phyloP scores from a whole-genome alignment of 2,329 filamentous ascomycete species.

The Fusarium tricinctum region DNA sequence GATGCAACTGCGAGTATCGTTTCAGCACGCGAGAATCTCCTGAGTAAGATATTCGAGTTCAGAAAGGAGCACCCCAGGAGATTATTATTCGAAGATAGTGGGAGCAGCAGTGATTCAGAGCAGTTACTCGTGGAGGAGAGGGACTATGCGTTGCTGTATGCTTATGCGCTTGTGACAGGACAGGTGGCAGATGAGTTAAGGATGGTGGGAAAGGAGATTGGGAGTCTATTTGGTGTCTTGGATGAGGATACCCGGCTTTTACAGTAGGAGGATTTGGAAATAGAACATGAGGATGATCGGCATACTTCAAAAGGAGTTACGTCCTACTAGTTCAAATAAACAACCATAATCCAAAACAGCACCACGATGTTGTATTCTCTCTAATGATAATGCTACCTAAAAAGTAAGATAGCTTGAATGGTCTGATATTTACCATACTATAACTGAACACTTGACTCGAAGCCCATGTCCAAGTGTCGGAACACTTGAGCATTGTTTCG shows the following conservation, averaged over 20 bases:
- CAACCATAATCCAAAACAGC: too few species aligned
- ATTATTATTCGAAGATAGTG: slow-evolving; percentile 40
- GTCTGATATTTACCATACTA: too few species aligned
- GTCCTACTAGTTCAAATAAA: too few species aligned
- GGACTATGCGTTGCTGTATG: slow-evolving; percentile 93
- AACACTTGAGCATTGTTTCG: too few species aligned
- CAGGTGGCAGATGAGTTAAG: slow-evolving; percentile 75
- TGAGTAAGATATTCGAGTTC: slow-evolving; percentile 90
- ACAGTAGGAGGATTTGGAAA: neutral
- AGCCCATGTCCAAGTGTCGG: too few species aligned
- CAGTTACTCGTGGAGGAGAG: slow-evolving; percentile 70
- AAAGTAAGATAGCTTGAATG: too few species aligned
- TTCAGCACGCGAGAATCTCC: slow-evolving; percentile 82
- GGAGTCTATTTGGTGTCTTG: slow-evolving; percentile 41
- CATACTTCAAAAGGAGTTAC: too few species aligned
- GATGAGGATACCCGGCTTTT: slow-evolving; percentile 44
- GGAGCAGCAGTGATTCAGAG: slow-evolving; percentile 33
- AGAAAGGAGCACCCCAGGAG: slow-evolving; percentile 71
- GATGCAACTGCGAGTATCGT: slow-evolving; percentile 88
- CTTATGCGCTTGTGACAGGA: slow-evolving; percentile 81
- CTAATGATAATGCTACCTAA: too few species aligned
- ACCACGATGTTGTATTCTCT: too few species aligned
- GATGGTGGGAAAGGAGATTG: slow-evolving; percentile 66
- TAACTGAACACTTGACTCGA: too few species aligned
- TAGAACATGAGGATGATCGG: too few species aligned